These are phyloP conservation scores for Chaetomiaceae sp. DNA, from an alignment of 2,329 filamentous ascomycete genomes.

Conservation along the genomic window DNA sequence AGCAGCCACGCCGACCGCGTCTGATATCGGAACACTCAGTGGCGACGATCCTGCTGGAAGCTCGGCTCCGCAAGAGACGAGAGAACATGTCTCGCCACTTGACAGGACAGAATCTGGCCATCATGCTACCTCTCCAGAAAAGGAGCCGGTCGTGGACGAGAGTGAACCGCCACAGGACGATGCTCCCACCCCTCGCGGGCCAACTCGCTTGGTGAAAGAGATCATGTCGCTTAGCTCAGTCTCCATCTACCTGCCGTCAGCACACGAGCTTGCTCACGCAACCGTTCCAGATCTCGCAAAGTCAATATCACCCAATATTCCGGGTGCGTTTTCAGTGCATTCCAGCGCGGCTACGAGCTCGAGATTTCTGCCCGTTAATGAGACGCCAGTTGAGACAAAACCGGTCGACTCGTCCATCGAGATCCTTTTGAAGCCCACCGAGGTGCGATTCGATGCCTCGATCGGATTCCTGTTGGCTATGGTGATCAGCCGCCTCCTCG, in stretches of 20 bases:
- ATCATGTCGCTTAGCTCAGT: slow-evolving; percentile 44
- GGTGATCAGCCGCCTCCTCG: slow-evolving; percentile 44
- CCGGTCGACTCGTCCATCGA: slow-evolving; percentile 38
- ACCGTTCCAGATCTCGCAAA: slow-evolving; percentile 27
- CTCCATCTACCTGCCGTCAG: slow-evolving; percentile 50
- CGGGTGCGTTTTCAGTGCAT: slow-evolving; percentile 55
- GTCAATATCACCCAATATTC: slow-evolving; percentile 46
- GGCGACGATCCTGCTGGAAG: neutral
- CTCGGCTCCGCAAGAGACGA: neutral
- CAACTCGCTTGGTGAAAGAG: slow-evolving; percentile 51
- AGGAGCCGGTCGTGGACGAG: slow-evolving; percentile 1
- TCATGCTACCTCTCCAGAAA: too few species aligned
- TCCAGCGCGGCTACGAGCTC: slow-evolving; percentile 26
- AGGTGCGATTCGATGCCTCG: slow-evolving; percentile 50
- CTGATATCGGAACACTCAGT: neutral
- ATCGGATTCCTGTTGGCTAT: slow-evolving; percentile 49
- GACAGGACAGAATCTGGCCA: neutral
- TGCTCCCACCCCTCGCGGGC: slow-evolving; percentile 44
- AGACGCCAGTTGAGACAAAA: neutral
- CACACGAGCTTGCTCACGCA: slow-evolving; percentile 39
- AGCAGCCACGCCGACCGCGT: neutral
- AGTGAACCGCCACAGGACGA: slow-evolving; percentile 32
- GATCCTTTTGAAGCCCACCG: slow-evolving; percentile 45
- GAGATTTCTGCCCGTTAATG: slow-evolving; percentile 19
- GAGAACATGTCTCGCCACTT: neutral